Percentiles rank a stretch among this genome's conserved stretches.
phyloP scores from a whole-genome alignment of 176 grass and related monocot genomes.

The Zoysia pacifica region DNA sequence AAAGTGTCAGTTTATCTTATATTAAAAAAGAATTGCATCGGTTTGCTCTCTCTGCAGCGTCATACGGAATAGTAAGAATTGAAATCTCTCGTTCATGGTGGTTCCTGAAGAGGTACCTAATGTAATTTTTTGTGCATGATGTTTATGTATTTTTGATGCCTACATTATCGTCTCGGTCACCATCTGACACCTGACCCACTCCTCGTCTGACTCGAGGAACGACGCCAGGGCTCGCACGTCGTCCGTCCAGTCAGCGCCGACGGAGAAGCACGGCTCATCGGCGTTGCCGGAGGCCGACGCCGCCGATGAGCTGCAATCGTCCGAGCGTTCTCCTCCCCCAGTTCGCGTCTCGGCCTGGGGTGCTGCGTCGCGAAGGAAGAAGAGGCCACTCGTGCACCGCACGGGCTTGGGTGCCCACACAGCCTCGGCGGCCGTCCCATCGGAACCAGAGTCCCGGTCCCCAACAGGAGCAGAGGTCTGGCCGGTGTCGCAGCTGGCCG shows the following conservation, averaged over 20 bases:
- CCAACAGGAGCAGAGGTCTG: slow-evolving; percentile 1
- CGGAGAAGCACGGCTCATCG: slow-evolving; percentile 30
- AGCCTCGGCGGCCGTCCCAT: not conserved
- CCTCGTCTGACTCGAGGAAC: slow-evolving; percentile 68
- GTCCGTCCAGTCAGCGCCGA: slow-evolving; percentile 55
- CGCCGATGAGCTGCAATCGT: slow-evolving; percentile 41
- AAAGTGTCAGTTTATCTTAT: no score
- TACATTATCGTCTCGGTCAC: not conserved
- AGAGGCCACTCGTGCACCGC: slow-evolving; percentile 45
- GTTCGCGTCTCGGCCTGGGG: not conserved
- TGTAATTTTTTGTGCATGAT: no score
- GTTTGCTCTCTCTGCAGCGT: no score
- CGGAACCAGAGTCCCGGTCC: not conserved
- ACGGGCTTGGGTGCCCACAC: slow-evolving; percentile 58
- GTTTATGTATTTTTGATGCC: no score
- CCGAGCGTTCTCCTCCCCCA: not conserved
- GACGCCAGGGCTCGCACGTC: slow-evolving; percentile 59
- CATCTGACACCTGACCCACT: slow-evolving; percentile 45
- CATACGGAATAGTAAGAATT: no score
- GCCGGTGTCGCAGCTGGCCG: slow-evolving; percentile 10
- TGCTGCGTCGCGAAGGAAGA: slow-evolving; percentile 23
- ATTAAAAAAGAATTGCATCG: no score
- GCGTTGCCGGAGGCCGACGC: slow-evolving; percentile 11
- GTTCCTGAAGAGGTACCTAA: no score
- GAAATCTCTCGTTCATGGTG: no score